Percentiles rank a stretch among this genome's conserved stretches.
These are phyloP conservation scores for Oenanthe javanica DNA, from an alignment of 140 eudicot genomes.

Conservation along the genomic window DNA sequence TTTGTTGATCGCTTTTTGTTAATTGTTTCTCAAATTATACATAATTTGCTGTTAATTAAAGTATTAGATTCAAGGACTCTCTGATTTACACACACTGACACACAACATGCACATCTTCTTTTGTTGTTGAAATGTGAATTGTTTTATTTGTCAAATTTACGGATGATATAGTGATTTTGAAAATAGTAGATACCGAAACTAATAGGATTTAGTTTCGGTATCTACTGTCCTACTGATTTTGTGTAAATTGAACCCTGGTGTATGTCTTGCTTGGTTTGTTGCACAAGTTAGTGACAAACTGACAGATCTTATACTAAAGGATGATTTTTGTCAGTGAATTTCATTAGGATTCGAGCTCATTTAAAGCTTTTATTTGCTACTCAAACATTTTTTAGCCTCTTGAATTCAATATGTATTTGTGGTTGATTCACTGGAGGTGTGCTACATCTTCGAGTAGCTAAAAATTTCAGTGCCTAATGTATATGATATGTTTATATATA, in stretches of 20 bases:
- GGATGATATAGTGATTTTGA: background rate
- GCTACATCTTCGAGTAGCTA: background rate
- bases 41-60: background rate
- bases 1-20: background rate
- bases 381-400: background rate
- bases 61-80: background rate
- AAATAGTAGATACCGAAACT: background rate
- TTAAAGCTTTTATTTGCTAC: background rate
- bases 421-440: background rate
- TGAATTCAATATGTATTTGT: background rate
- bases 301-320: background rate
- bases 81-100: background rate
- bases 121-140: background rate
- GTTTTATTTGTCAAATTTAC: background rate
- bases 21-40: background rate
- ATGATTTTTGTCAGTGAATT: too few relatives aligned
- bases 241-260: background rate
- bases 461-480: background rate
- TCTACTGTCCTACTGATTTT: background rate
- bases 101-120: background rate
- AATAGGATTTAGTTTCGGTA: background rate
- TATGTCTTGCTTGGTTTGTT: background rate
- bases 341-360: background rate
- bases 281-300: background rate
- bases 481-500: background rate